Conservation (phyloP, 139 green algal species). For the Tetradesmus obliquus region DNA sequence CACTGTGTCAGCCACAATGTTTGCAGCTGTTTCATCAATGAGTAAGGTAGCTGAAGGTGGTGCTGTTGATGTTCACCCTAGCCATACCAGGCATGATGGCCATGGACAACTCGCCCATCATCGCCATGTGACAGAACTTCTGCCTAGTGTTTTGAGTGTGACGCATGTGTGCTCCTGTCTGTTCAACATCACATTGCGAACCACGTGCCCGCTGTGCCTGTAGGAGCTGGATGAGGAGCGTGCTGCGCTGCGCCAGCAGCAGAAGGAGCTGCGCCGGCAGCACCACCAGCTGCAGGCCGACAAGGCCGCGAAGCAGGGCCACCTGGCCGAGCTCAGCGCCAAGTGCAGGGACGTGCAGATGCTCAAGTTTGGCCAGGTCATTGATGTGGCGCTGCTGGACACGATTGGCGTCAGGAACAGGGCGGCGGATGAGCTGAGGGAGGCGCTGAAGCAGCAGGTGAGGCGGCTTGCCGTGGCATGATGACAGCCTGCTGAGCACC, state of each 20-base stretch:
- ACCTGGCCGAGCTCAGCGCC: slow-evolving; percentile 55
- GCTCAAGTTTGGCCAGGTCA: slow-evolving; percentile 76
- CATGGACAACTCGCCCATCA: too few relatives aligned
- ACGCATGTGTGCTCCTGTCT: background rate
- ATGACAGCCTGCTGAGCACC: background rate
- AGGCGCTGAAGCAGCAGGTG: slow-evolving; percentile 61
- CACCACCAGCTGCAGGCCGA: slow-evolving; percentile 52
- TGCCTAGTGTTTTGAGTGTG: too few relatives aligned
- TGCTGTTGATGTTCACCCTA: too few relatives aligned
- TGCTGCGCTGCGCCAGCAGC: slow-evolving; percentile 17
- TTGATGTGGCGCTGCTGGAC: slow-evolving; percentile 76
- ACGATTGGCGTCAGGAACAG: slow-evolving; percentile 51
- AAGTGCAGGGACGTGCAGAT: slow-evolving; percentile 70
- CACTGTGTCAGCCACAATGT: background rate
- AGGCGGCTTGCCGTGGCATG: background rate
- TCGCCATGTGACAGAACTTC: too few relatives aligned
- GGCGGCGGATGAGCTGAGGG: slow-evolving; percentile 63
- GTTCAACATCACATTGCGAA: background rate
- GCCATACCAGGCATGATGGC: background rate
- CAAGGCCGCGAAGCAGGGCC: slow-evolving; percentile 69
- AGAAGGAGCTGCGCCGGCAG: slow-evolving; percentile 18
- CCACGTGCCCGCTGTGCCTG: background rate
- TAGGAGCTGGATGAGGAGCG: slow-evolving; percentile 52
- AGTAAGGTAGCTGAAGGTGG: too few relatives aligned
- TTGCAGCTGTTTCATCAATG: background rate